phyloP scores from a whole-genome alignment of 2,329 filamentous ascomycete genomes.

The Botrytis fabae region DNA sequence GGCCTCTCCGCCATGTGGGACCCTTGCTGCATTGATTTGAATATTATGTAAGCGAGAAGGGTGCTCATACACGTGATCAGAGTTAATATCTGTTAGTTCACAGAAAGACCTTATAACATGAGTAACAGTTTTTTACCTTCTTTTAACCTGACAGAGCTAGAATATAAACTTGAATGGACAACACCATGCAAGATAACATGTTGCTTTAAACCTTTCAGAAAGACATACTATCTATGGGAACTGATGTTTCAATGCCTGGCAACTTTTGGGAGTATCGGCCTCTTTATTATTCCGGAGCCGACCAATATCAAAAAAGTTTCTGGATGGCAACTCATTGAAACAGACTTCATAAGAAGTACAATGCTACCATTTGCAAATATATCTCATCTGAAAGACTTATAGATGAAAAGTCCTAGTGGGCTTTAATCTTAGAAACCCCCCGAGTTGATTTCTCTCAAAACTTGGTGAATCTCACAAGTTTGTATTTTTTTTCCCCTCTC shows the following conservation, averaged over 20 bases:
- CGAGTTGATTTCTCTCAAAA: neutral
- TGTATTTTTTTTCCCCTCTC: constrained; percentile 5
- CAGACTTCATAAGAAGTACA: neutral
- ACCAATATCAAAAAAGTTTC: constrained; percentile 15
- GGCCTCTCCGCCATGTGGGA: constrained; percentile 15
- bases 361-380: neutral
- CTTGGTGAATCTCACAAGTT: neutral
- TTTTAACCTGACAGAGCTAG: neutral
- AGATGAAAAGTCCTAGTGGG: constrained; percentile 4
- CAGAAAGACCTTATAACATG: neutral
- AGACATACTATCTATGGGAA: no score
- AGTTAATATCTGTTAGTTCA: neutral
- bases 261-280: neutral
- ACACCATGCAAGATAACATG: no score
- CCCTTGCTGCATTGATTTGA: constrained; percentile 1
- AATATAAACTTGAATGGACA: no score
- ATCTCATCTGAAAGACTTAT: neutral
- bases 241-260: neutral
- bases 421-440: neutral
- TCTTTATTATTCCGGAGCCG: constrained; percentile 15
- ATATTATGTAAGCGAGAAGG: neutral
- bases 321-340: neutral
- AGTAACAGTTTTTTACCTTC: neutral
- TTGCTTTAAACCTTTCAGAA: neutral
- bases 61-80: neutral